phyloP scores from a whole-genome alignment of 306 rosid species.

The Dicorynia guianensis region DNA sequence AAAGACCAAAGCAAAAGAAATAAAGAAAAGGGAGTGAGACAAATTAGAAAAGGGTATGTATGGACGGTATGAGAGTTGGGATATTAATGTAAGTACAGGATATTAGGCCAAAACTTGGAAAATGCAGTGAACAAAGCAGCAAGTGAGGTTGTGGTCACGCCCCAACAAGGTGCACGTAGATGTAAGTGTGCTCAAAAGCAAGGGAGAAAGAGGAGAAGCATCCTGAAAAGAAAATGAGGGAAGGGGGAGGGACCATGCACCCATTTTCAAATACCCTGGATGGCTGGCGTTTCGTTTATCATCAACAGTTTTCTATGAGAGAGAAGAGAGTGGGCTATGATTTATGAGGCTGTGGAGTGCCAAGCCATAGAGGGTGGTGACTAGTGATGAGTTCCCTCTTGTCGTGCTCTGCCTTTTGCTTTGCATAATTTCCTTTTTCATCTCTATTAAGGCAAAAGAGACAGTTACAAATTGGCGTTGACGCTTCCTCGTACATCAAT shows the following conservation, averaged over 20 bases:
- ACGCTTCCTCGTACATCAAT: slow-evolving; percentile 53
- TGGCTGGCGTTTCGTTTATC: background rate
- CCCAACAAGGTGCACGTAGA: background rate
- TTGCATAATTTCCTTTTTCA: slow-evolving; percentile 51
- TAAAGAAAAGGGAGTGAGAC: background rate
- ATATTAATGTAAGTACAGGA: background rate
- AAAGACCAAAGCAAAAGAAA: background rate
- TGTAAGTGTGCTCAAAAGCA: slow-evolving; percentile 43
- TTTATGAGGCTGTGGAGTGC: slow-evolving; percentile 24
- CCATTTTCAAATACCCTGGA: background rate
- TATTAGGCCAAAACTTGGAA: background rate
- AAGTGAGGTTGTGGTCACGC: slow-evolving; percentile 34
- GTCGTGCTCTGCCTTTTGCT: slow-evolving; percentile 36
- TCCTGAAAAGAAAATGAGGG: slow-evolving; percentile 11
- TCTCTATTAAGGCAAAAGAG: slow-evolving; percentile 46
- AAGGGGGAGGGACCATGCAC: slow-evolving; percentile 26
- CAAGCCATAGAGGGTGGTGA: background rate
- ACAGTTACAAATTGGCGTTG: slow-evolving; percentile 53
- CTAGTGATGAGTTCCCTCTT: slow-evolving; percentile 33
- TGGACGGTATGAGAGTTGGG: background rate
- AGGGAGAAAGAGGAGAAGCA: slow-evolving; percentile 26
- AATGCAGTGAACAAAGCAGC: background rate
- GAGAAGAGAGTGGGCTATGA: slow-evolving; percentile 14
- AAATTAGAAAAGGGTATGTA: background rate
- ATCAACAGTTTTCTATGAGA: background rate